Percentiles rank a stretch among this genome's conserved stretches.
These are phyloP conservation scores for Atalantia buxifolia DNA, from an alignment of 345 rosid species.

Conservation along the genomic window DNA sequence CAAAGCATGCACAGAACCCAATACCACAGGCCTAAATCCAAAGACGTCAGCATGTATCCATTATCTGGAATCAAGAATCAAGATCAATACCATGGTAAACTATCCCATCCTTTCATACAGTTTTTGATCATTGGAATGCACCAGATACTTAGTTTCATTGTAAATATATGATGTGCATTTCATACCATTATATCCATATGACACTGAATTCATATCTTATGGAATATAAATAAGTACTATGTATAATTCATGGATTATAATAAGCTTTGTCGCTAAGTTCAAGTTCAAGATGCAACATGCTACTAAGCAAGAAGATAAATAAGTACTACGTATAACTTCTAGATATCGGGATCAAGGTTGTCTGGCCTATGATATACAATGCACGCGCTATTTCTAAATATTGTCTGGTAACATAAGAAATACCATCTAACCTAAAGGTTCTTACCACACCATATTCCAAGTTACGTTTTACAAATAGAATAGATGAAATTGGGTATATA, in stretches of 20 bases:
- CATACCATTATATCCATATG: background rate
- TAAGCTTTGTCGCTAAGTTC: background rate
- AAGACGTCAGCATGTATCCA: background rate
- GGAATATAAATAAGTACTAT: too few species aligned
- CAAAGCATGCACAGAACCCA: background rate
- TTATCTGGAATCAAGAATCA: background rate
- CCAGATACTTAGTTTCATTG: background rate
- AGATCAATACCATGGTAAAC: background rate
- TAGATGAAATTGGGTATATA: background rate
- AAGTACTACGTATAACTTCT: background rate
- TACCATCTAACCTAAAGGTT: background rate
- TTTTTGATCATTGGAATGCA: background rate
- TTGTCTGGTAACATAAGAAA: background rate
- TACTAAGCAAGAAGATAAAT: background rate
- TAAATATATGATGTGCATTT: background rate
- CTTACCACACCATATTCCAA: background rate
- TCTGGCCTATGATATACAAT: background rate
- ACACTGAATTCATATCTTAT: background rate
- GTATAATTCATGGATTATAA: background rate
- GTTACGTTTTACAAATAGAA: background rate
- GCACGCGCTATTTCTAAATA: background rate
- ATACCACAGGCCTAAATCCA: background rate
- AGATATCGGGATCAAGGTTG: background rate
- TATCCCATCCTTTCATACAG: background rate
- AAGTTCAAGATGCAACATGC: background rate